A percentile compares a stretch with the other conserved stretches of the same genome.
phyloP scores from a whole-genome alignment of 371 early-diverging fungal genomes.

The Mucor saturninus region DNA sequence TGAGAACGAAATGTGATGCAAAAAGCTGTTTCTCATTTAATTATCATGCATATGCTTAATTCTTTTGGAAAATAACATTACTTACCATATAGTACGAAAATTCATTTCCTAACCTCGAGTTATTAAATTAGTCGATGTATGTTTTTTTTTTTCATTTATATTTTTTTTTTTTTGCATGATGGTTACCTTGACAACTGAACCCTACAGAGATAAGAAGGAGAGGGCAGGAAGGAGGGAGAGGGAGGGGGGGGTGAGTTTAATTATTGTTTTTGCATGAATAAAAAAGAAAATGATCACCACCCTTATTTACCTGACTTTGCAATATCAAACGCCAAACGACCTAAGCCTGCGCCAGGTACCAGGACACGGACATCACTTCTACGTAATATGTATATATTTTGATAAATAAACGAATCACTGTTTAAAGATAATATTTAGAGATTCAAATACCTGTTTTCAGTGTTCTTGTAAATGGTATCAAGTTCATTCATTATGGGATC shows the following conservation, averaged over 20 bases:
- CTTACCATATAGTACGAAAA: slow-evolving; percentile 79
- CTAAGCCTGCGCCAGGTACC: slow-evolving; percentile 93
- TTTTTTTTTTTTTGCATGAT: slow-evolving; percentile 6
- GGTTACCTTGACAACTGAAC: slow-evolving; percentile 79
- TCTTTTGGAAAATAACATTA: background rate
- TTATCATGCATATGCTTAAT: background rate
- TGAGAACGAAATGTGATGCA: slow-evolving; percentile 87
- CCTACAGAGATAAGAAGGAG: slow-evolving; percentile 40
- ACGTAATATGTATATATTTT: slow-evolving; percentile 1
- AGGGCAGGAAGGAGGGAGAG: too few relatives aligned
- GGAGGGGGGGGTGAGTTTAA: background rate
- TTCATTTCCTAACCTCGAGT: slow-evolving; percentile 63
- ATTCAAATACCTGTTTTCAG: slow-evolving; percentile 49
- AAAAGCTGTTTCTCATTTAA: slow-evolving; percentile 60
- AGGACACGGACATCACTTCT: slow-evolving; percentile 70
- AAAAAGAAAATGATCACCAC: background rate
- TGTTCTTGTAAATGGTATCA: slow-evolving; percentile 52
- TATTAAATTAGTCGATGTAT: background rate
- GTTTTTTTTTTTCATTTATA: background rate
- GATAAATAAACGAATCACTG: background rate
- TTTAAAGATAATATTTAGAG: slow-evolving; percentile 3
- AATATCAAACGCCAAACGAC: slow-evolving; percentile 88
- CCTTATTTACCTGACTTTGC: slow-evolving; percentile 57
- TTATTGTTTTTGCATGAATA: background rate
- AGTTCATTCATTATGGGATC: slow-evolving; percentile 80